Percentiles rank a stretch among this genome's conserved stretches.
These are phyloP conservation scores for Nicotiana tabacum DNA, from an alignment of 257 asterid species.

Conservation along the genomic window DNA sequence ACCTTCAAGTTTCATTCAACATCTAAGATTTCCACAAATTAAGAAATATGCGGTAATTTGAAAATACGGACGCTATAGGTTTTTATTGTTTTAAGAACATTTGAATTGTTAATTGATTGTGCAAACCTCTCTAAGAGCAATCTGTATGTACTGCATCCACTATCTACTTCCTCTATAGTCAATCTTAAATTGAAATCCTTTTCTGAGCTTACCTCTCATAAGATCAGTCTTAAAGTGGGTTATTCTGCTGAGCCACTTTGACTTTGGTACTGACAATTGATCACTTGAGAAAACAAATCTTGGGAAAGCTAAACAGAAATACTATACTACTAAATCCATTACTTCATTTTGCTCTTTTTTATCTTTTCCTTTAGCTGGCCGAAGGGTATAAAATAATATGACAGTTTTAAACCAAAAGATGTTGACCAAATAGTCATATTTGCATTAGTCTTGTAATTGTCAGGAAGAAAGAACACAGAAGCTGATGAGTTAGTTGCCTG, in stretches of 20 bases:
- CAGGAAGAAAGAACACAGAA: background rate
- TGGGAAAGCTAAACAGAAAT: background rate
- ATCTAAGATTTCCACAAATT: background rate
- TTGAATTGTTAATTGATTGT: background rate
- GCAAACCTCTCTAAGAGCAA: background rate
- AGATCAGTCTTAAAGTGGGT: slow-evolving; percentile 3
- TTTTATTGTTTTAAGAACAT: background rate
- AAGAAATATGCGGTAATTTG: background rate
- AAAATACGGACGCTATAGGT: background rate
- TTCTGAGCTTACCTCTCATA: background rate
- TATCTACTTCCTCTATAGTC: background rate
- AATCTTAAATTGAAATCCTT: background rate
- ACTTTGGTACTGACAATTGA: background rate
- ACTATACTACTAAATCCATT: background rate
- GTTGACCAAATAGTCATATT: background rate
- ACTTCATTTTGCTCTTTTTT: background rate
- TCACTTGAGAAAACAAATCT: slow-evolving; percentile 4
- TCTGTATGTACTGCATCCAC: background rate
- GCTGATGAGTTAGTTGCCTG: background rate
- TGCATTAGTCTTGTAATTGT: background rate
- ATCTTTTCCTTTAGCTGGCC: background rate
- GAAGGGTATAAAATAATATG: background rate
- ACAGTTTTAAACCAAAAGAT: background rate
- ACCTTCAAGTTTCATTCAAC: background rate
- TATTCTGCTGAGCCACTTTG: background rate